Percentiles rank a stretch among this genome's conserved stretches.
These are phyloP conservation scores for Fremontodendron californicum DNA, from an alignment of 345 rosid genomes.

Conservation along the genomic window DNA sequence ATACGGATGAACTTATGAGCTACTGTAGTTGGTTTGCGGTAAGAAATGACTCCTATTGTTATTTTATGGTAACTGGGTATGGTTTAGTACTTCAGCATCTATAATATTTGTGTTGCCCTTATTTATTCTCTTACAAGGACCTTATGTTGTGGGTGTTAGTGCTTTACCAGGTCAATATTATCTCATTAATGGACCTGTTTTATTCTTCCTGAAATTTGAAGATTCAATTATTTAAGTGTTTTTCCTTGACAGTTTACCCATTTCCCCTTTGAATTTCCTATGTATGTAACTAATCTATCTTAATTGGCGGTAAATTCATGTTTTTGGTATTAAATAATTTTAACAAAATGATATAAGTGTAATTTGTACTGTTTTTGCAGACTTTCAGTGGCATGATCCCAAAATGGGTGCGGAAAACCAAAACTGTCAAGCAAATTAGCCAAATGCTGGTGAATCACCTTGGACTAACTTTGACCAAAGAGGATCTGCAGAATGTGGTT, in stretches of 20 bases:
- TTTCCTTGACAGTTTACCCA: not conserved
- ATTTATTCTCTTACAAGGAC: constrained; percentile 1
- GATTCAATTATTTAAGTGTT: not conserved
- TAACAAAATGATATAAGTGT: not conserved
- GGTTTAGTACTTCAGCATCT: not conserved
- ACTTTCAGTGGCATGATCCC: constrained; percentile 68
- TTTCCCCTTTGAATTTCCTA: not conserved
- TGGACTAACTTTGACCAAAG: constrained; percentile 70
- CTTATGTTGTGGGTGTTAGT: constrained; percentile 3
- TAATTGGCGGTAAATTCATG: not conserved
- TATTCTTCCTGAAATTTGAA: not conserved
- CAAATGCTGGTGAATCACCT: constrained; percentile 89
- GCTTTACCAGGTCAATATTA: not conserved
- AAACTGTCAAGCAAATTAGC: constrained; percentile 49
- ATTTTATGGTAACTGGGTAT: not conserved
- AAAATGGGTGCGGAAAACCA: constrained; percentile 60
- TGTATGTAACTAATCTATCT: not conserved
- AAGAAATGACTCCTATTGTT: constrained; percentile 26
- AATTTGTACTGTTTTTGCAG: constrained; percentile 35
- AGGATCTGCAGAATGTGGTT: constrained; percentile 84
- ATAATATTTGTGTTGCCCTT: not conserved
- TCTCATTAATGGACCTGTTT: not conserved
- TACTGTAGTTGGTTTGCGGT: constrained; percentile 92
- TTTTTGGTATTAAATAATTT: not conserved
- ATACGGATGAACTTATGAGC: constrained; percentile 82